Evolutionary conservation across 331 rosid species (phyloP).

Genomic region (Malus hybrid): DNA sequence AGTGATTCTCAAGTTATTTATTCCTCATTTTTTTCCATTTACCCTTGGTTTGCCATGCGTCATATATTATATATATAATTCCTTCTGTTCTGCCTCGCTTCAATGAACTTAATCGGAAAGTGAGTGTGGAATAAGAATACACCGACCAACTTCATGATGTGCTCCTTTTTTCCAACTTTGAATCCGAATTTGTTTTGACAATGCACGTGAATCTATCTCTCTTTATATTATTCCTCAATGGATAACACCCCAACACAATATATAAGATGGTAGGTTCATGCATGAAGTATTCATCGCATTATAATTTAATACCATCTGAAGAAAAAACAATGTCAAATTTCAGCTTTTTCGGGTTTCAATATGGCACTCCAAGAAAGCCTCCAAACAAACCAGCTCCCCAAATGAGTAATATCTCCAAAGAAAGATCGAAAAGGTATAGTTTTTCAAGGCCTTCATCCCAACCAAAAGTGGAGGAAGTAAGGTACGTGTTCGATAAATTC

Average conservation of each 20-base stretch:
- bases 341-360: constrained; percentile 34
- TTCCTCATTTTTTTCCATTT: no score
- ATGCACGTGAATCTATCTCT: background rate
- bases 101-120: background rate
- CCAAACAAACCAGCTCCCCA: background rate
- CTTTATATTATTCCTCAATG: background rate
- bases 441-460: constrained; percentile 5
- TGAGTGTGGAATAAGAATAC: background rate
- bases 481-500: constrained; percentile 64
- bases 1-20: no score
- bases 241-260: background rate
- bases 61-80: no score
- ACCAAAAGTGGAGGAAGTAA: constrained; percentile 48
- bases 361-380: constrained; percentile 3
- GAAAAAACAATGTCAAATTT: constrained; percentile 19
- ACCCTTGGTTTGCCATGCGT: no score
- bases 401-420: constrained; percentile 19
- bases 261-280: background rate
- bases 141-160: background rate
- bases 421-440: constrained; percentile 4
- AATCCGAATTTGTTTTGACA: background rate
- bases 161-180: background rate
- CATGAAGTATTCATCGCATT: background rate
- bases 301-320: background rate
- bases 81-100: background rate